Conservation (phyloP, 139 green algal species). For the Tetraselmis chui region DNA sequence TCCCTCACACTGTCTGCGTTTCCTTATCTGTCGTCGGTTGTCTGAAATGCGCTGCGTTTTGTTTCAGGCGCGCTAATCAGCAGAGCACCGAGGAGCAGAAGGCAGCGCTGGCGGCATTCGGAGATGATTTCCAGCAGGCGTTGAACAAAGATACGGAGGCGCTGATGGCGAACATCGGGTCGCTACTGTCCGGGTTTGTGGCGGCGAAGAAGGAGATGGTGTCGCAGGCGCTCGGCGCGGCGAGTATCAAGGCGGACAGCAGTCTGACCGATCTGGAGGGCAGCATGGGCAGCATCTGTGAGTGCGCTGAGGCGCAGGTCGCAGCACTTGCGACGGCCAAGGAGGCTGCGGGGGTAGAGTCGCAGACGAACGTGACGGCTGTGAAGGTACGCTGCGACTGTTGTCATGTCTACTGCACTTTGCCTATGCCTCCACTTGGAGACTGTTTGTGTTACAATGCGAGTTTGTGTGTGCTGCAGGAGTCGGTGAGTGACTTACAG, state of each 20-base stretch:
- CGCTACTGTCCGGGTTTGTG: background rate
- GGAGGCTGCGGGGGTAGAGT: background rate
- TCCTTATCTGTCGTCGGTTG: too few species aligned
- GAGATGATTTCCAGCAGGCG: background rate
- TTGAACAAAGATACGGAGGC: background rate
- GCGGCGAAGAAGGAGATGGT: background rate
- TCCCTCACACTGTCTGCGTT: background rate
- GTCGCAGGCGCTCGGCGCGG: background rate
- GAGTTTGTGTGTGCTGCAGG: too few species aligned
- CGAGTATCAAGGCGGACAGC: background rate
- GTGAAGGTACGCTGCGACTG: background rate
- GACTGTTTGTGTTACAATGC: too few species aligned
- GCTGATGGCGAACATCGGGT: background rate
- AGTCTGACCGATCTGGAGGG: background rate
- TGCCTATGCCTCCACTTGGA: too few species aligned
- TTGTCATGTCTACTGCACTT: too few species aligned
- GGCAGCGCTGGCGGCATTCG: background rate
- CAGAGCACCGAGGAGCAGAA: background rate
- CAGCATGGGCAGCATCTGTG: background rate
- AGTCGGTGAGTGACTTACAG: background rate
- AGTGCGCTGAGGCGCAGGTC: background rate
- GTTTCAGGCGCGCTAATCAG: background rate
- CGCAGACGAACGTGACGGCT: background rate
- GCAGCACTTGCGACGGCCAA: background rate
- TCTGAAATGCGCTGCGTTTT: too few species aligned